These are phyloP conservation scores for Leccinum pellstonianum DNA, from an alignment of 768 basidiomycete genomes.

Conservation along the genomic window DNA sequence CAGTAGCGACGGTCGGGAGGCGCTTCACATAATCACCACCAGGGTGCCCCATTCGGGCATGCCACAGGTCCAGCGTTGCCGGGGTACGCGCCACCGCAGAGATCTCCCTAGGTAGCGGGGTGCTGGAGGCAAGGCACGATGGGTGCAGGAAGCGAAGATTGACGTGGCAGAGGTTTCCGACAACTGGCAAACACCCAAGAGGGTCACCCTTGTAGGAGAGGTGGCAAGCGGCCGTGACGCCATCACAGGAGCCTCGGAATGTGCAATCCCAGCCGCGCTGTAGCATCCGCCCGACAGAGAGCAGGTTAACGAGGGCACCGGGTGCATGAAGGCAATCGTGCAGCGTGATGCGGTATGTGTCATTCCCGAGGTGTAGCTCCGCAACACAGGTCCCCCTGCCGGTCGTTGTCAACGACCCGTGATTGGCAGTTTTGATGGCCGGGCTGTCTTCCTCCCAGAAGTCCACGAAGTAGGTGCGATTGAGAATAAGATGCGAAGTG, in stretches of 20 bases:
- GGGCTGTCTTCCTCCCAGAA: background rate
- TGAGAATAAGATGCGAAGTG: background rate
- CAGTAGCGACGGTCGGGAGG: too few relatives aligned
- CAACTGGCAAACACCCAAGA: background rate
- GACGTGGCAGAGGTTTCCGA: background rate
- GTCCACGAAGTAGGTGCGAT: background rate
- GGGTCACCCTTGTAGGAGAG: background rate
- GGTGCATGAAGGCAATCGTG: background rate
- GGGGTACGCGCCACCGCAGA: background rate
- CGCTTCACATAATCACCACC: background rate
- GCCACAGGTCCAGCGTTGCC: background rate
- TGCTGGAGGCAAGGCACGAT: too few relatives aligned
- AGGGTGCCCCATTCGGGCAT: background rate
- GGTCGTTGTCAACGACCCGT: rapidly evolving
- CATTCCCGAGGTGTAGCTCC: background rate
- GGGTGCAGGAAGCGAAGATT: background rate
- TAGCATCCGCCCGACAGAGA: background rate
- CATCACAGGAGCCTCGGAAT: background rate
- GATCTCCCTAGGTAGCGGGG: background rate
- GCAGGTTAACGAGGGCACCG: background rate
- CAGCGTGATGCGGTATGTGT: background rate
- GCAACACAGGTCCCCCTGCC: background rate
- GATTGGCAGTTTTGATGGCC: background rate
- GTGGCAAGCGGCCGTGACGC: rapidly evolving
- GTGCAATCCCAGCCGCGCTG: background rate